phyloP scores from a whole-genome alignment of 202 grass and related monocot genomes.

The Hordeum pubiflorum region DNA sequence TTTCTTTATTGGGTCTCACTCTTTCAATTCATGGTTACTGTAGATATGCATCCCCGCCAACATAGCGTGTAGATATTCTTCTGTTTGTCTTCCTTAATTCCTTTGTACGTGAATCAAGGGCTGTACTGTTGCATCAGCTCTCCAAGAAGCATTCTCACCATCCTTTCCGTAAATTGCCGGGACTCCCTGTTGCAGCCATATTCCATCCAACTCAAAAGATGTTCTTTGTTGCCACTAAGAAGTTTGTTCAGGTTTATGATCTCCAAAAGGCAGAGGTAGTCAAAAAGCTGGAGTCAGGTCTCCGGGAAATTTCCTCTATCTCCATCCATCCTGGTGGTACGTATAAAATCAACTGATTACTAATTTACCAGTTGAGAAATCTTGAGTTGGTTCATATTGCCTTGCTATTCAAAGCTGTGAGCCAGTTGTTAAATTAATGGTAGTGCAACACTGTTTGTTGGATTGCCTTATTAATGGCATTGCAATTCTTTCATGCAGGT shows the following conservation, averaged over 20 bases:
- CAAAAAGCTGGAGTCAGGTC: constrained; percentile 86
- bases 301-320: constrained; percentile 86
- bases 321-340: constrained; percentile 88
- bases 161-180: constrained; percentile 84
- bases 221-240: constrained; percentile 94
- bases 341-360: constrained; percentile 9
- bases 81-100: constrained; percentile 55
- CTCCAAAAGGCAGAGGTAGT: constrained; percentile 65
- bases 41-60: not conserved
- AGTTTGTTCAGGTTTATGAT: constrained; percentile 94
- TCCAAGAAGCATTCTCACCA: constrained; percentile 80
- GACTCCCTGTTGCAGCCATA: constrained; percentile 70
- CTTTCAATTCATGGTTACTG: not conserved
- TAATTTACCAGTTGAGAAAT: not conserved
- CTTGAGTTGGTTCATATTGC: constrained; percentile 11
- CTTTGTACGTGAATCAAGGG: constrained; percentile 72
- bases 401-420: not conserved
- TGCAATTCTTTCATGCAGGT: constrained; percentile 41
- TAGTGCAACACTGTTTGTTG: not conserved
- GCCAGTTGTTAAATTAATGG: not conserved
- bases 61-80: not conserved
- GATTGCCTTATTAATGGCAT: not conserved
- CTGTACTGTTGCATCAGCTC: constrained; percentile 86
- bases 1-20: not conserved
- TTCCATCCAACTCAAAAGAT: constrained; percentile 88